Conservation (phyloP, 495 filamentous ascomycete genomes). For the Aspergillus olivimuriae region DNA sequence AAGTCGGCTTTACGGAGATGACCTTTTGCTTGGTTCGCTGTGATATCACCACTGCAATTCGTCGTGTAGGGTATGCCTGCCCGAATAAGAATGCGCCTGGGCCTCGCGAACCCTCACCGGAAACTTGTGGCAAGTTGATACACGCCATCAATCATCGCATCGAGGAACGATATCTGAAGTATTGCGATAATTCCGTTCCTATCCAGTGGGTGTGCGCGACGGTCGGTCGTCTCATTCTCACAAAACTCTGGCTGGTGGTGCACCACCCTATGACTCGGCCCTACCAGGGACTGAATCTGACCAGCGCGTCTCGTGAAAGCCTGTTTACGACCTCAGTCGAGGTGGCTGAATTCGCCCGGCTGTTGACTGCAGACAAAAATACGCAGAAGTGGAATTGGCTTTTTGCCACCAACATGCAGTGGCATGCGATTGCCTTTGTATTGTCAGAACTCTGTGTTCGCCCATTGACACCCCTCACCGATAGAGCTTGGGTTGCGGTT, state of each 20-base stretch:
- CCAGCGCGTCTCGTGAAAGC: constrained; percentile 58
- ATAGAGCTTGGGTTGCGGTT: constrained; percentile 77
- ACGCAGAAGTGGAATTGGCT: constrained; percentile 73
- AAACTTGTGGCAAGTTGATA: constrained; percentile 59
- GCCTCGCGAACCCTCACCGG: constrained; percentile 17
- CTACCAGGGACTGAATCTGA: constrained; percentile 25
- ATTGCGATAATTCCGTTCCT: constrained; percentile 54
- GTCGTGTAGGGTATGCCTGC: constrained; percentile 34
- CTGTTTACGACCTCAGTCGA: constrained; percentile 72
- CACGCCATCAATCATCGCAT: constrained; percentile 55
- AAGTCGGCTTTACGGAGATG: constrained; percentile 66
- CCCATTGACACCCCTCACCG: constrained; percentile 59
- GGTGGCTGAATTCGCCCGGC: constrained; percentile 64
- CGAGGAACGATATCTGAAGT: constrained; percentile 53
- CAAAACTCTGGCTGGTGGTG: constrained; percentile 60
- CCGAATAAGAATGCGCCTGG: constrained; percentile 19
- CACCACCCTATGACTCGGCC: constrained; percentile 52
- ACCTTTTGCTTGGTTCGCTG: constrained; percentile 68
- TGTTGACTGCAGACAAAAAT: constrained; percentile 54
- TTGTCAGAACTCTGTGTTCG: constrained; percentile 72
- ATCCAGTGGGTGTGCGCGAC: constrained; percentile 67
- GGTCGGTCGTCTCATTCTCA: constrained; percentile 59
- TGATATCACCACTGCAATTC: constrained; percentile 47
- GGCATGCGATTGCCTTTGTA: constrained; percentile 70
- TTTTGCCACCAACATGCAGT: constrained; percentile 74